Evolutionary conservation across 108 stramenopile species (phyloP).

Genomic region (Pseudonitzschia multistriata): DNA sequence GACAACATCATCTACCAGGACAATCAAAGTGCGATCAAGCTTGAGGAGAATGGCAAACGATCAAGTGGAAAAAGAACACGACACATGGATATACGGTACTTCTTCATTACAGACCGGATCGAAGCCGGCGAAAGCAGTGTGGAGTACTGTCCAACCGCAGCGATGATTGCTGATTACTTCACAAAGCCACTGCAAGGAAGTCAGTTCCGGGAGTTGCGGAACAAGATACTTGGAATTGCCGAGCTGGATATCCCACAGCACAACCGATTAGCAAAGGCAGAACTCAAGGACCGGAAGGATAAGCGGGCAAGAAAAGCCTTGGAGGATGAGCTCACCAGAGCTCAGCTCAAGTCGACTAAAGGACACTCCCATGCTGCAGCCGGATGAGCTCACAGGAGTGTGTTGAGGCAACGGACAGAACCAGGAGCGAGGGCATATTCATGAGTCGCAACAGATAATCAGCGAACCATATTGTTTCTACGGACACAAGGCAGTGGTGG

Average conservation of each 20-base stretch:
- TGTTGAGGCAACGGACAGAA: too few relatives aligned
- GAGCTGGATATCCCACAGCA: not conserved
- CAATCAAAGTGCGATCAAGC: too few relatives aligned
- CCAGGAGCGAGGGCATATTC: too few relatives aligned
- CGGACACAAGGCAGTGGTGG: too few relatives aligned
- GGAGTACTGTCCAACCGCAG: constrained; percentile 42
- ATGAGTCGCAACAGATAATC: too few relatives aligned
- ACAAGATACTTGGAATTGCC: not conserved
- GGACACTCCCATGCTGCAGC: too few relatives aligned
- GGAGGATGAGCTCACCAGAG: not conserved
- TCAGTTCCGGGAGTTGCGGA: not conserved
- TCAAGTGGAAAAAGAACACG: constrained; percentile 28
- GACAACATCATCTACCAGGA: constrained; percentile 33
- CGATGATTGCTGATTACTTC: too few relatives aligned
- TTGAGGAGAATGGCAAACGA: constrained; percentile 43
- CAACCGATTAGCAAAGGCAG: not conserved
- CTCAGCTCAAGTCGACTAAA: too few relatives aligned
- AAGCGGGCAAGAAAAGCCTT: not conserved
- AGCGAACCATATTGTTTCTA: too few relatives aligned
- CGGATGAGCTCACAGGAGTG: not conserved
- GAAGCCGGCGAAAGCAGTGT: constrained; percentile 28
- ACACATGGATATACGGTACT: constrained; percentile 49
- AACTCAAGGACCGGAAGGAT: not conserved
- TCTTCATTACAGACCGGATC: constrained; percentile 42
- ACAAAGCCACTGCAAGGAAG: constrained; percentile 38